Conservation (phyloP, 176 grass and related monocot species). For the Carex scoparia region DNA sequence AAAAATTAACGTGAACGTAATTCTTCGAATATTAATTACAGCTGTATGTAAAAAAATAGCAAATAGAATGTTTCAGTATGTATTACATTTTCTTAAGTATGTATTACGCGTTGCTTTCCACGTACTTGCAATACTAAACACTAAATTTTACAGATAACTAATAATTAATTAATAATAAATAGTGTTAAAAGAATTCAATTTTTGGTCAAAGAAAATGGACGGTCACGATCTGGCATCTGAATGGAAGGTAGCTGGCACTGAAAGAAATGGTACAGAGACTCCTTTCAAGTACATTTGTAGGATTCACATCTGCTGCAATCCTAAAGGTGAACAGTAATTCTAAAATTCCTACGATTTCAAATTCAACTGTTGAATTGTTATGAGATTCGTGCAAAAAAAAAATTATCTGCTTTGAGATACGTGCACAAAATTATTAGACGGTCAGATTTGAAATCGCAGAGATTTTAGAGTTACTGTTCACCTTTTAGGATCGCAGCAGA, state of each 20-base stretch:
- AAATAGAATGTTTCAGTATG: neutral
- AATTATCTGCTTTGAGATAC: no score
- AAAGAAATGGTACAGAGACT: neutral
- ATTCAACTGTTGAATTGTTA: no score
- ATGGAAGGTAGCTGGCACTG: neutral
- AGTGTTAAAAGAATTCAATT: neutral
- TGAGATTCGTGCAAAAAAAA: no score
- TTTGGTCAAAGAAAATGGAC: neutral
- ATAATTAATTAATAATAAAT: neutral
- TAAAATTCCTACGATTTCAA: no score
- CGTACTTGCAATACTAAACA: neutral
- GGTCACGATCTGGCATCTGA: neutral
- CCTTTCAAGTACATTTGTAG: neutral
- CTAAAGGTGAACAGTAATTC: no score
- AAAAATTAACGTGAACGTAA: neutral
- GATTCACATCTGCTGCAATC: no score
- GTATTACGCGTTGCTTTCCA: neutral
- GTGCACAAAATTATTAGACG: no score
- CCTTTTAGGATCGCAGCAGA: no score
- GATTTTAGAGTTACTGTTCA: no score
- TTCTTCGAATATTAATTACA: neutral
- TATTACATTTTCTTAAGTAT: neutral
- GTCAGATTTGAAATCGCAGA: no score
- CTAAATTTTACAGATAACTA: neutral
- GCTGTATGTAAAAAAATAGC: neutral